Evolutionary conservation across 2,329 filamentous ascomycete species (phyloP).

Genomic region (Phialophora macrospora): DNA sequence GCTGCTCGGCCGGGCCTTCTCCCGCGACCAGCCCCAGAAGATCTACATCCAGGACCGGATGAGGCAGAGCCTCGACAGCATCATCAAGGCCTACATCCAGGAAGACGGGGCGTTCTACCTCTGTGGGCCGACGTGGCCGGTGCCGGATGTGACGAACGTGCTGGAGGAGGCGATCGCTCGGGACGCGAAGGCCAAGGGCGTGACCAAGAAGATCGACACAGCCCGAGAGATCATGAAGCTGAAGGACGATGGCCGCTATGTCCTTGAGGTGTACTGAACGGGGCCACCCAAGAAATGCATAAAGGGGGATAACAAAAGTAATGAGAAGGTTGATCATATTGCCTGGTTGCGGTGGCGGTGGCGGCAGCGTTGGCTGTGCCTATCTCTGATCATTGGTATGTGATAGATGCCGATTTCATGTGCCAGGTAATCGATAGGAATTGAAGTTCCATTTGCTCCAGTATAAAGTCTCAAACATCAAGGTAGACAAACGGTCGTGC

Average conservation of each 20-base stretch:
- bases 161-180: slow-evolving; percentile 86
- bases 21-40: slow-evolving; percentile 94
- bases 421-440: no score
- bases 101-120: slow-evolving; percentile 95
- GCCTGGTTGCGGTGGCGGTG: no score
- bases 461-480: no score
- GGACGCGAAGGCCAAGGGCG: slow-evolving; percentile 68
- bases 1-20: slow-evolving; percentile 89
- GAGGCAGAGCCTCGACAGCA: slow-evolving; percentile 81
- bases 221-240: slow-evolving; percentile 93
- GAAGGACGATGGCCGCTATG: slow-evolving; percentile 93
- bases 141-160: slow-evolving; percentile 93
- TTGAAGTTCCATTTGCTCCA: no score
- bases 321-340: no score
- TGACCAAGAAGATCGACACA: slow-evolving; percentile 77
- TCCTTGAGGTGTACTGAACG: slow-evolving; percentile 86
- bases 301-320: background rate
- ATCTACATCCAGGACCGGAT: slow-evolving; percentile 99
- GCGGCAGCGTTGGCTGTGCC: no score
- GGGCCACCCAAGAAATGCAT: background rate
- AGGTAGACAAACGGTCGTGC: no score
- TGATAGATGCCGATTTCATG: no score
- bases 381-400: no score
- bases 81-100: slow-evolving; percentile 82
- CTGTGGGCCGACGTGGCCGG: slow-evolving; percentile 97